phyloP scores from a whole-genome alignment of 352 stramenopile genomes.

The Pythium utonaiense region DNA sequence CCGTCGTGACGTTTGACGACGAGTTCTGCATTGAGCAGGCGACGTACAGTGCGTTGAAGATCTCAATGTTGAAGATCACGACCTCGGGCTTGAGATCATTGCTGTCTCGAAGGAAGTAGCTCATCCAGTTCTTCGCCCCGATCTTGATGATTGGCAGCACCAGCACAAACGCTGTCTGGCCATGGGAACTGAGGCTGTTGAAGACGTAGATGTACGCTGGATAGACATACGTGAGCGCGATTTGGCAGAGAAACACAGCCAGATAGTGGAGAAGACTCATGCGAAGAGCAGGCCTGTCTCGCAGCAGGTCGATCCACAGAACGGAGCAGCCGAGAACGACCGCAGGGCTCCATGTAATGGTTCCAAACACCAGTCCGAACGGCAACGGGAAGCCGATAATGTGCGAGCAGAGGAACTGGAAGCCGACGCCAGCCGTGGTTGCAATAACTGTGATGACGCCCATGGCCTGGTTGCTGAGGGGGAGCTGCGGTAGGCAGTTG shows the following conservation, averaged over 20 bases:
- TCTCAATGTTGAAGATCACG: constrained; percentile 44
- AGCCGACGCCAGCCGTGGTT: constrained; percentile 14
- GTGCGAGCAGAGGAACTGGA: constrained; percentile 21
- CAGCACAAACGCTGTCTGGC: constrained; percentile 33
- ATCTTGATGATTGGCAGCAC: constrained; percentile 43
- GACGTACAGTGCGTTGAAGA: constrained; percentile 43
- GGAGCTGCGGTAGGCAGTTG: neutral
- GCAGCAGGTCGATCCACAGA: constrained; percentile 24
- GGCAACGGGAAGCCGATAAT: constrained; percentile 35
- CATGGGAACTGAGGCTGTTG: constrained; percentile 3
- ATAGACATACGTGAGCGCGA: constrained; percentile 37
- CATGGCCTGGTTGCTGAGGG: constrained; percentile 4
- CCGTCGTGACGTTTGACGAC: constrained; percentile 14
- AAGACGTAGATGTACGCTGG: constrained; percentile 37
- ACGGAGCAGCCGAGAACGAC: constrained; percentile 21
- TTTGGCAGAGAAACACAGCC: constrained; percentile 29
- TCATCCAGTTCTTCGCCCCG: constrained; percentile 34
- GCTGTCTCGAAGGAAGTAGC: constrained; percentile 9
- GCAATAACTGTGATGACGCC: constrained; percentile 14
- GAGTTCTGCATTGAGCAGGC: constrained; percentile 33
- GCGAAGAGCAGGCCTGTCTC: constrained; percentile 7
- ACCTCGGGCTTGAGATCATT: constrained; percentile 37
- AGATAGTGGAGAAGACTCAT: constrained; percentile 19
- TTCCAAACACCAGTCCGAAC: constrained; percentile 28
- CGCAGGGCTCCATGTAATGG: constrained; percentile 14